Conservation (phyloP, 192 early-diverging fungal genomes). For the Mortierella alpina region DNA sequence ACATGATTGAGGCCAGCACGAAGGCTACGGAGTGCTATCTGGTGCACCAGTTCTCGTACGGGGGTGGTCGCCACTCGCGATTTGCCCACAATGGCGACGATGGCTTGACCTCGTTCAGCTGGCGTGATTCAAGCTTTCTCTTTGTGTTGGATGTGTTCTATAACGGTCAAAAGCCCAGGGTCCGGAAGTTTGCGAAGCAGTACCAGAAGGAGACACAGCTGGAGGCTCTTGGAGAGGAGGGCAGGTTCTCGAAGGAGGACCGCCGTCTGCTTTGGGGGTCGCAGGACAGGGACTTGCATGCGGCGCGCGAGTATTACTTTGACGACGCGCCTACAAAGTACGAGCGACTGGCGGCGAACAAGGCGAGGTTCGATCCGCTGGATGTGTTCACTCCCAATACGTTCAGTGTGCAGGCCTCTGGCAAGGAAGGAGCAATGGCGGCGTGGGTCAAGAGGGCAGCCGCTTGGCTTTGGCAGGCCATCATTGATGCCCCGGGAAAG, state of each 20-base stretch:
- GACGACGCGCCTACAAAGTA: neutral
- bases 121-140: constrained; percentile 19
- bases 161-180: neutral
- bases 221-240: constrained; percentile 3
- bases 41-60: constrained; percentile 19
- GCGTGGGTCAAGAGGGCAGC: too few species aligned
- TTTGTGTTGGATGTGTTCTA: constrained; percentile 20
- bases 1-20: neutral
- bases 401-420: neutral
- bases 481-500: too few species aligned
- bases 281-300: constrained; percentile 24
- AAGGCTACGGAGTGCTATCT: neutral
- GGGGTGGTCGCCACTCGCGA: constrained; percentile 15
- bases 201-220: neutral
- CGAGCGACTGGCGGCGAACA: neutral
- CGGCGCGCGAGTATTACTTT: neutral
- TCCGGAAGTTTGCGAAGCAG: neutral
- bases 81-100: constrained; percentile 16
- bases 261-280: constrained; percentile 27
- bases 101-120: constrained; percentile 19
- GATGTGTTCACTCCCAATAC: neutral
- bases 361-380: neutral
- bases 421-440: too few species aligned
- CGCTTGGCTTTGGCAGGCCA: too few species aligned
- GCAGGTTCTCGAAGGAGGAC: constrained; percentile 12